Conservation (phyloP, 768 basidiomycete species). For the Lactarius akahatsu region DNA sequence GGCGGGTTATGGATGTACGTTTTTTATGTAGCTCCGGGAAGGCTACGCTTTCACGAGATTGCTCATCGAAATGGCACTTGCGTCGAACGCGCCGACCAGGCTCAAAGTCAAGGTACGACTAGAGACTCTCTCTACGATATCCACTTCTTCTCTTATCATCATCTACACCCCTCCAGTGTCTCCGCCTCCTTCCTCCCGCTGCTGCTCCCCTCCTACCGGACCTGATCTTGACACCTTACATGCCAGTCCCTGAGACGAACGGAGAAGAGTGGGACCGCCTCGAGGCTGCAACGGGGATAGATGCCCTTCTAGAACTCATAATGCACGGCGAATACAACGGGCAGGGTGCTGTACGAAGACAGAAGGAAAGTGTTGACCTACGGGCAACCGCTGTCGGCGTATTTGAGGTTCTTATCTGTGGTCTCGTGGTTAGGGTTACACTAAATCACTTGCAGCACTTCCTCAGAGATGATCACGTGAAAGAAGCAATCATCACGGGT, state of each 20-base stretch:
- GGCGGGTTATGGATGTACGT: constrained; percentile 3
- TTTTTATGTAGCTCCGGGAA: constrained; percentile 52
- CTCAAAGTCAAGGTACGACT: constrained; percentile 78
- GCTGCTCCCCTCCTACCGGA: constrained; percentile 63
- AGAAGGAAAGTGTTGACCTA: constrained; percentile 68
- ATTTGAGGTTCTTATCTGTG: constrained; percentile 63
- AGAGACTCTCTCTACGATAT: background rate
- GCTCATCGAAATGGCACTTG: constrained; percentile 82
- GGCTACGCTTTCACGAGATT: constrained; percentile 63
- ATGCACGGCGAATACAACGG: constrained; percentile 88
- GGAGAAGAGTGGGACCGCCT: constrained; percentile 94
- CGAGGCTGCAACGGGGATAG: constrained; percentile 75
- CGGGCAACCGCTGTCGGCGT: constrained; percentile 74
- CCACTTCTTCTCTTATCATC: constrained; percentile 1
- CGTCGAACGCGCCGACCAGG: constrained; percentile 88
- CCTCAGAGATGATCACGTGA: constrained; percentile 69
- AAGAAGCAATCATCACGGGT: constrained; percentile 63
- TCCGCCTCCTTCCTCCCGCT: constrained; percentile 55
- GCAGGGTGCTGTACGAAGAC: constrained; percentile 52
- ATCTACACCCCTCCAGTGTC: constrained; percentile 47
- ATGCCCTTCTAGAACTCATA: constrained; percentile 76
- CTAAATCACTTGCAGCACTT: constrained; percentile 54
- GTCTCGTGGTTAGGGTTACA: constrained; percentile 7
- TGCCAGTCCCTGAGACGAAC: constrained; percentile 76
- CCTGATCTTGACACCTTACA: constrained; percentile 67